Conservation (phyloP, 148 eudicot genomes). For the Bassia scoparia region DNA sequence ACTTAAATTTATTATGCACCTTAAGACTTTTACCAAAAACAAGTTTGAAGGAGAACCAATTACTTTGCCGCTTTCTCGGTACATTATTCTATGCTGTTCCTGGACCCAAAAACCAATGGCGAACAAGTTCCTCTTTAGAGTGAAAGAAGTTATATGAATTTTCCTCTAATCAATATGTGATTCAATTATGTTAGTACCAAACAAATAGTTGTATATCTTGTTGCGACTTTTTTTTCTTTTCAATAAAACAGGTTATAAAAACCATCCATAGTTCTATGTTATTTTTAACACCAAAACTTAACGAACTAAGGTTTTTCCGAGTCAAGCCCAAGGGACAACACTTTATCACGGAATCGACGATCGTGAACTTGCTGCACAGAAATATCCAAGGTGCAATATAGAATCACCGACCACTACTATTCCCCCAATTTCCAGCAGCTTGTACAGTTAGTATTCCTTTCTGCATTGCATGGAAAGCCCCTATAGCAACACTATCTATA, state of each 20-base stretch:
- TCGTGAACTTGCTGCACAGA: constrained; percentile 34
- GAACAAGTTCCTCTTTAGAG: constrained; percentile 21
- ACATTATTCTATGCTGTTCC: constrained; percentile 18
- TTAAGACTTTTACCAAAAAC: too few relatives aligned
- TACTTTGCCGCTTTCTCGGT: constrained; percentile 9
- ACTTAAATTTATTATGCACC: too few relatives aligned
- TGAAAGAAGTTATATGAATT: constrained; percentile 5
- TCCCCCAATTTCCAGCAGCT: constrained; percentile 33
- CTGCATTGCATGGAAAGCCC: constrained; percentile 39
- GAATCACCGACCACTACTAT: background rate
- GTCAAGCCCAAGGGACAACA: constrained; percentile 30
- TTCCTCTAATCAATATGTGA: background rate
- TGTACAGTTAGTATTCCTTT: constrained; percentile 43
- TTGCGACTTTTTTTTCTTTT: too few relatives aligned
- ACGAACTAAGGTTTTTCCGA: constrained; percentile 20
- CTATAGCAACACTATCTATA: constrained; percentile 30
- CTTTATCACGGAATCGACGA: constrained; percentile 23
- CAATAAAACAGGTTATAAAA: too few relatives aligned
- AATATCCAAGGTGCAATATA: constrained; percentile 53
- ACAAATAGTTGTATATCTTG: too few relatives aligned
- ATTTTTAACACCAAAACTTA: background rate
- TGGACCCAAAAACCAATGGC: constrained; percentile 44
- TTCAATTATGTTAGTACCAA: too few relatives aligned
- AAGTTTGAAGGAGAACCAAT: background rate
- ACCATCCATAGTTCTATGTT: too few relatives aligned